These are phyloP conservation scores for Teratosphaeriaceae sp. DNA, from an alignment of 2,329 filamentous ascomycete genomes.

Conservation along the genomic window DNA sequence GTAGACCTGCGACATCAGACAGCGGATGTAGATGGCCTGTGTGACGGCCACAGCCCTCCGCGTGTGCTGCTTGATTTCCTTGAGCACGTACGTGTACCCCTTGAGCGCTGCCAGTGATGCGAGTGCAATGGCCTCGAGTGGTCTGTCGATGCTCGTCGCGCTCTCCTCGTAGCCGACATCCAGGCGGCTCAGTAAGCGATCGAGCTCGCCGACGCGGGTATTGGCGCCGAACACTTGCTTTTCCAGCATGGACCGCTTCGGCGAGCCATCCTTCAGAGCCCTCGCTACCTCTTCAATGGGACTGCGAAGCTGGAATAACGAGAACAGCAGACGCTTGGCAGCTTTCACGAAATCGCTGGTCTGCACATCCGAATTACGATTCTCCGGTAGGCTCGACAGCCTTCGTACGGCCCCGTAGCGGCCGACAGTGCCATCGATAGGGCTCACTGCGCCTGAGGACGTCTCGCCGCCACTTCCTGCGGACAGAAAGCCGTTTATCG, in stretches of 20 bases:
- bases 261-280: constrained; percentile 41
- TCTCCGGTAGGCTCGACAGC: constrained; percentile 21
- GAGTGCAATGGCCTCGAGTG: constrained; percentile 32
- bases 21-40: constrained; percentile 52
- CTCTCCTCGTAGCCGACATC: constrained; percentile 44
- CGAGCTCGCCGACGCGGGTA: constrained; percentile 50
- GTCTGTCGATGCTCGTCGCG: constrained; percentile 35
- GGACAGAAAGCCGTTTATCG: constrained; percentile 16
- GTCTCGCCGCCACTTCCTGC: constrained; percentile 24
- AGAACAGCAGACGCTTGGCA: constrained; percentile 23
- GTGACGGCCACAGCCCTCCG: constrained; percentile 48
- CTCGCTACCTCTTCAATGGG: constrained; percentile 24
- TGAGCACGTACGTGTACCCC: constrained; percentile 43
- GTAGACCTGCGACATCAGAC: constrained; percentile 53
- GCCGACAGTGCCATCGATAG: constrained; percentile 20
- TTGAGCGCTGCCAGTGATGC: constrained; percentile 45
- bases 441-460: constrained; percentile 28
- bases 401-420: constrained; percentile 16
- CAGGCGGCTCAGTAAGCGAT: constrained; percentile 47
- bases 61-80: constrained; percentile 42
- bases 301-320: constrained; percentile 22
- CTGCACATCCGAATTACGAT: constrained; percentile 19
- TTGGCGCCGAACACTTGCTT: constrained; percentile 52
- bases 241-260: constrained; percentile 46
- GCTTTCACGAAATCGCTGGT: constrained; percentile 18